A percentile compares a stretch with the other conserved stretches of the same genome.
Evolutionary conservation across 108 stramenopile genomes (phyloP).

Genomic region (Nitzschia putrida): DNA sequence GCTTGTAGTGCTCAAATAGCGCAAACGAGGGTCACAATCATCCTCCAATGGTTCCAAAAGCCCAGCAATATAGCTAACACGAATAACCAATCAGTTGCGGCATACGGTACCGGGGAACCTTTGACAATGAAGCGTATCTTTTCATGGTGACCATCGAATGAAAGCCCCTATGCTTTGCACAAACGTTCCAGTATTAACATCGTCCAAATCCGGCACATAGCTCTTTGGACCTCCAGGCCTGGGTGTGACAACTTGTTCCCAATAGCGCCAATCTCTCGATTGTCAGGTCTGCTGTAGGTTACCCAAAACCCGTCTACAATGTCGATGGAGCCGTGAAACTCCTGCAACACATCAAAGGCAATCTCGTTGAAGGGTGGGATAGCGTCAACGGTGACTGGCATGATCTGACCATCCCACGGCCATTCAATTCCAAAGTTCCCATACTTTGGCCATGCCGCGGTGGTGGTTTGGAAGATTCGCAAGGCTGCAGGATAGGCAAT

Average conservation of each 20-base stretch:
- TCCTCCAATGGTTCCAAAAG: no score
- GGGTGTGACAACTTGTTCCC: constrained; percentile 81
- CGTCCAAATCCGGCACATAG: constrained; percentile 61
- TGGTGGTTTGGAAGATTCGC: constrained; percentile 71
- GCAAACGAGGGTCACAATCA: no score
- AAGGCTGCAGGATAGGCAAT: constrained; percentile 51
- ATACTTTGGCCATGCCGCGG: constrained; percentile 71
- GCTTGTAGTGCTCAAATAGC: no score
- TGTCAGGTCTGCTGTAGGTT: constrained; percentile 72
- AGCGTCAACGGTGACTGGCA: constrained; percentile 56
- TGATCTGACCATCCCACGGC: constrained; percentile 52
- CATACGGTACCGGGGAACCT: no score
- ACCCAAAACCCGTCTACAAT: constrained; percentile 79
- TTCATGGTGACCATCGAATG: no score
- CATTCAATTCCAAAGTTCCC: constrained; percentile 77
- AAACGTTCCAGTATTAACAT: constrained; percentile 49
- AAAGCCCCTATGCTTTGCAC: constrained; percentile 4
- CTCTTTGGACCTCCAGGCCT: constrained; percentile 65
- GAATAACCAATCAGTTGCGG: no score
- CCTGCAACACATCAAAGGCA: constrained; percentile 45
- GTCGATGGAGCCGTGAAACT: constrained; percentile 24
- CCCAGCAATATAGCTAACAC: no score
- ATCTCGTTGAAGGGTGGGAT: constrained; percentile 63
- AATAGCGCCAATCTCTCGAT: constrained; percentile 65
- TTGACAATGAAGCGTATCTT: no score